These are phyloP conservation scores for Solanum peruvianum DNA, from an alignment of 257 asterid species.

Conservation along the genomic window DNA sequence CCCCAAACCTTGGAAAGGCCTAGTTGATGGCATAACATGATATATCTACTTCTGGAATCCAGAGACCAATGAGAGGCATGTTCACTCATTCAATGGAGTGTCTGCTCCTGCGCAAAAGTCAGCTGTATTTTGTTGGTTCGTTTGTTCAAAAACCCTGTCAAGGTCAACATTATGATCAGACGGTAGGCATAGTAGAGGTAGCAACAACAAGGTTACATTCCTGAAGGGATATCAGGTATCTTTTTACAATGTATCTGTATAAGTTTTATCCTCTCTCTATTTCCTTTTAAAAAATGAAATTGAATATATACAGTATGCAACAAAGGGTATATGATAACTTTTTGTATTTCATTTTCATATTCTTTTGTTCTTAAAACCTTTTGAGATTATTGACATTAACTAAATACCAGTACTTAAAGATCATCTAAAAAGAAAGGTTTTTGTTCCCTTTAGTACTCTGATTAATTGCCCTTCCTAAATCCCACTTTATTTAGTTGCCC, in stretches of 20 bases:
- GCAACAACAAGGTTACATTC: constrained; percentile 23
- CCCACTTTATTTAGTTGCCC: not conserved
- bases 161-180: constrained; percentile 23
- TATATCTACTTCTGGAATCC: constrained; percentile 94
- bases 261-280: not conserved
- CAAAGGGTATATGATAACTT: not conserved
- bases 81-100: constrained; percentile 20
- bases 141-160: constrained; percentile 49
- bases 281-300: not conserved
- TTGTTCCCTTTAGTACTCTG: not conserved
- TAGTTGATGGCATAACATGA: constrained; percentile 81
- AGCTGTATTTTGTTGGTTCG: constrained; percentile 26
- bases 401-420: not conserved
- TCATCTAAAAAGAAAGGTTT: not conserved
- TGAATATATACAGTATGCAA: not conserved
- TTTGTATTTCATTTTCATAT: not conserved
- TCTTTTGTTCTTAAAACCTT: not conserved
- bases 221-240: constrained; percentile 42
- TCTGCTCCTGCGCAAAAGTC: constrained; percentile 35
- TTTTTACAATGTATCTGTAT: not conserved
- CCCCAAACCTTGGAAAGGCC: constrained; percentile 94
- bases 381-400: not conserved
- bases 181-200: constrained; percentile 28
- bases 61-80: constrained; percentile 86
- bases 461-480: not conserved